A percentile compares a stretch with the other conserved stretches of the same genome.
phyloP scores from a whole-genome alignment of 192 early-diverging fungal genomes.

The Coemansia sp. region DNA sequence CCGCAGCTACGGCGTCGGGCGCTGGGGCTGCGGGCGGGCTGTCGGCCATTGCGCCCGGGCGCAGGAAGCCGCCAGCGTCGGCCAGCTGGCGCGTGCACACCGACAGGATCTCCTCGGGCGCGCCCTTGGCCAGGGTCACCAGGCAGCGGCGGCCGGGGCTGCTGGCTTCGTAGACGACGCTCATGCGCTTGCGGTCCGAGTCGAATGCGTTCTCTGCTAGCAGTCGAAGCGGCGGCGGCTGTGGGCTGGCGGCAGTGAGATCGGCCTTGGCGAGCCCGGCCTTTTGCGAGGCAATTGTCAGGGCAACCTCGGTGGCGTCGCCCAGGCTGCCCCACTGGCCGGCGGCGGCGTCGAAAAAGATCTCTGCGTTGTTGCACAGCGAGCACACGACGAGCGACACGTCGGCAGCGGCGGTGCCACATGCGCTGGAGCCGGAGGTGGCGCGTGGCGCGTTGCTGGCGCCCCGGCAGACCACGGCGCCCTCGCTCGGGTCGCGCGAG shows the following conservation, averaged over 20 bases:
- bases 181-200: constrained; percentile 95
- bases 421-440: too few relatives aligned
- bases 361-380: constrained; percentile 83
- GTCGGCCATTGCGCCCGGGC: constrained; percentile 8
- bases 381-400: constrained; percentile 73
- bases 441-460: constrained; percentile 53
- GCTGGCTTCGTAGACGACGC: constrained; percentile 61
- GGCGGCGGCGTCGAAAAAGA: constrained; percentile 56
- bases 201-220: constrained; percentile 86
- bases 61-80: constrained; percentile 27
- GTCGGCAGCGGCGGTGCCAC: constrained; percentile 62
- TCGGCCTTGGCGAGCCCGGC: constrained; percentile 62
- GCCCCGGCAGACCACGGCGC: constrained; percentile 65
- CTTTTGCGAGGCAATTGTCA: constrained; percentile 82
- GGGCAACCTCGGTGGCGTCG: constrained; percentile 94
- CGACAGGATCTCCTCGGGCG: constrained; percentile 81
- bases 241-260: constrained; percentile 3
- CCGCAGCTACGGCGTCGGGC: constrained; percentile 8
- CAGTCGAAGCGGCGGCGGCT: constrained; percentile 34
- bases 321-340: constrained; percentile 71
- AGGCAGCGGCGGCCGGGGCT: constrained; percentile 12
- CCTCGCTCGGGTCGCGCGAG: constrained; percentile 54
- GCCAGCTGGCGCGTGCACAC: constrained; percentile 44
- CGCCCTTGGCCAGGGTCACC: constrained; percentile 82
- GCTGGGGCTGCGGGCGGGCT: constrained; percentile 8